A percentile compares a stretch with the other conserved stretches of the same genome.
Conservation (phyloP, 1,284 basidiomycete genomes). For the Porodaedalea pini region DNA sequence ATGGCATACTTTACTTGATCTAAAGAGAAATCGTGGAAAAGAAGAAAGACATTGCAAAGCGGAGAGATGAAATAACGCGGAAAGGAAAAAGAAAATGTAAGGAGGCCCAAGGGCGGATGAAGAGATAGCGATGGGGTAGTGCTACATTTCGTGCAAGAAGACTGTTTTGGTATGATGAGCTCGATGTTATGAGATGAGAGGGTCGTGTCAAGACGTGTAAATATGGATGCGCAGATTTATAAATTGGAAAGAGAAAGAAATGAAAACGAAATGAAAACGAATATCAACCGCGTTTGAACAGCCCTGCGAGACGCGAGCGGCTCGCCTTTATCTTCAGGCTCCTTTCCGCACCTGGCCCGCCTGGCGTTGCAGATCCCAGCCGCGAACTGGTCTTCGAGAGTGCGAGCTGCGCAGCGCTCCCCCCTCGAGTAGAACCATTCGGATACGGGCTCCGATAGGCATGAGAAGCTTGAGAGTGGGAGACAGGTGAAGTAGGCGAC, state of each 20-base stretch:
- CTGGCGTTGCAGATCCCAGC: not conserved
- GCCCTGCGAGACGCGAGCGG: conserved; percentile 9
- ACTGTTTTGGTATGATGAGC: not conserved
- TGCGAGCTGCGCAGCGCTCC: not conserved
- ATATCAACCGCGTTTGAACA: conserved; percentile 10
- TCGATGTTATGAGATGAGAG: not conserved
- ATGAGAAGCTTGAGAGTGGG: not conserved
- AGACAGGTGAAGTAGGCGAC: not conserved
- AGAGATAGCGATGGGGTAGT: not conserved
- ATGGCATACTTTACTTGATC: too few relatives aligned
- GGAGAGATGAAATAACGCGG: not conserved
- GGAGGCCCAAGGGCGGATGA: not conserved
- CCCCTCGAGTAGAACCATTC: not conserved
- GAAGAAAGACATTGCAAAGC: too few relatives aligned
- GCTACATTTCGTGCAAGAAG: not conserved
- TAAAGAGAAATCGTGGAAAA: too few relatives aligned
- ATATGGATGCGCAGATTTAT: not conserved
- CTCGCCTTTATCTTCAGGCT: conserved; percentile 7
- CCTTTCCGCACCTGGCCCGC: not conserved
- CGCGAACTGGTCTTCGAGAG: not conserved
- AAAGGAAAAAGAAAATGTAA: not conserved
- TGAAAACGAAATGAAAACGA: not conserved
- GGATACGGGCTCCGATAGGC: not conserved
- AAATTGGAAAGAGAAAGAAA: not conserved
- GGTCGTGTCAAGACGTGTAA: not conserved